Base-by-base conservation (phyloP, 805 yeast genomes). In the Cyberlindnera lachancei region DNA sequence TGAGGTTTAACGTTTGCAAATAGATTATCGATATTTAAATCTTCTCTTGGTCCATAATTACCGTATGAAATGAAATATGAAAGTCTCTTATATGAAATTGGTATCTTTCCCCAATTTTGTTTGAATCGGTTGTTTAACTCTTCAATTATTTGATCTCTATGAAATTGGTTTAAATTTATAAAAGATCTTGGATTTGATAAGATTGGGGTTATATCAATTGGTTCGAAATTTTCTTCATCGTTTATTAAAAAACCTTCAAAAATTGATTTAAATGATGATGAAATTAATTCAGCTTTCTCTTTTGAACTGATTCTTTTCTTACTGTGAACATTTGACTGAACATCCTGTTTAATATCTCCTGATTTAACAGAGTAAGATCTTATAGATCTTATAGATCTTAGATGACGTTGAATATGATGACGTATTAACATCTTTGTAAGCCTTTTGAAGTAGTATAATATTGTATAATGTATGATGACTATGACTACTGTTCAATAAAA, bases 21-120 rank as follows among this genome's bases (percentile, higher is more conserved):
- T 61, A 73, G 63, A 41, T 63, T 63, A 30, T 58, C 55, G n/a
- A n/a, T n/a, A 13, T 56, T 55, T 34, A 79, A 68, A 15, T 70
- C 70, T 29, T 70, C 75, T 40, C 94, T 63, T 2, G 75, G 78
- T 0, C 87, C 92, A 67, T 81, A 73, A 29, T 78, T 63, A 3
- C 88, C 88, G 53, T 75, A 82, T 0, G 78, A 66, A 19, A 78
- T 64, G 57, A 67, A 77, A 51, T 74, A 79, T 8, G 73, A 66
- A 41, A 79, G 59, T 39, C 68, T 61, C 48, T 79, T 79, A 32
- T 68, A 68, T 31, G 69, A 65, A 10, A 38, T 38, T 4, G 72
- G 61, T 27, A 79, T 41, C 25, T 60, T 54, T 3, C 53, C 52
- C 94, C 94, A 82, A 33, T 68, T 63, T 32, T 63, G 63, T 41